These are phyloP conservation scores for Rhodotorula babjevae DNA, from an alignment of 768 basidiomycete species.

Conservation along the genomic window DNA sequence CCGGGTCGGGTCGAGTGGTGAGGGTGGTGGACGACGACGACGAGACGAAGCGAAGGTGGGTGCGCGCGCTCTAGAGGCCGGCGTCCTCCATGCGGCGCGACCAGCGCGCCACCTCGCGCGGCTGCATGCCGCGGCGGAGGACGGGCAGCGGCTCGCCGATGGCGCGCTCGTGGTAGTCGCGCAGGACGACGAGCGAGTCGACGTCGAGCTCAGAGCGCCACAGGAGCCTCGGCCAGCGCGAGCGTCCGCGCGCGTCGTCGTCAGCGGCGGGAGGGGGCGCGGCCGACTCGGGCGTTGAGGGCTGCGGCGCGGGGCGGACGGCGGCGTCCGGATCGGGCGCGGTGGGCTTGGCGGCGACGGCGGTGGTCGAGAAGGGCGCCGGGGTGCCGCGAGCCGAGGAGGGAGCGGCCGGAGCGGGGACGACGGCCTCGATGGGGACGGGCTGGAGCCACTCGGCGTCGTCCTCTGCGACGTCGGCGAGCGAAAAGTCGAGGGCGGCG, in stretches of 20 bases:
- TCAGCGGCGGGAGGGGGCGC: not conserved
- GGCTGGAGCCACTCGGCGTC: not conserved
- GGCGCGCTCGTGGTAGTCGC: slow-evolving; percentile 32
- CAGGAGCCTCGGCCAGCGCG: slow-evolving; percentile 35
- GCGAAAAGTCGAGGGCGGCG: not conserved
- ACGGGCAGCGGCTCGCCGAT: slow-evolving; percentile 30
- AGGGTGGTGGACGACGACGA: not conserved
- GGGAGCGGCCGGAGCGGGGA: not conserved
- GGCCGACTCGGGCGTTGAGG: not conserved
- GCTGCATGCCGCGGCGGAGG: slow-evolving; percentile 15
- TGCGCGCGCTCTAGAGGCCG: slow-evolving; percentile 7
- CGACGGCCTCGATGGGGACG: not conserved
- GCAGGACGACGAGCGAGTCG: slow-evolving; percentile 23
- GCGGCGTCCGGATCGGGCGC: not conserved
- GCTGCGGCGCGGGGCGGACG: not conserved
- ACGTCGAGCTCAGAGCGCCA: slow-evolving; percentile 32
- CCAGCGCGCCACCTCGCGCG: slow-evolving; percentile 14
- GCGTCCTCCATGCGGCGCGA: slow-evolving; percentile 22
- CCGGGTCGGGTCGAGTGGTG: not conserved
- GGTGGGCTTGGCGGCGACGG: not conserved
- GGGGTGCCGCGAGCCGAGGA: not conserved
- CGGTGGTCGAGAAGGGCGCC: not conserved
- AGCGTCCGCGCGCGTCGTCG: slow-evolving; percentile 16
- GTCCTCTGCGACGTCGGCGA: not conserved
- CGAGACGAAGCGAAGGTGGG: not conserved